phyloP scores from a whole-genome alignment of 1,139 yeast genomes.

The Kurtzmaniella natalensis region DNA sequence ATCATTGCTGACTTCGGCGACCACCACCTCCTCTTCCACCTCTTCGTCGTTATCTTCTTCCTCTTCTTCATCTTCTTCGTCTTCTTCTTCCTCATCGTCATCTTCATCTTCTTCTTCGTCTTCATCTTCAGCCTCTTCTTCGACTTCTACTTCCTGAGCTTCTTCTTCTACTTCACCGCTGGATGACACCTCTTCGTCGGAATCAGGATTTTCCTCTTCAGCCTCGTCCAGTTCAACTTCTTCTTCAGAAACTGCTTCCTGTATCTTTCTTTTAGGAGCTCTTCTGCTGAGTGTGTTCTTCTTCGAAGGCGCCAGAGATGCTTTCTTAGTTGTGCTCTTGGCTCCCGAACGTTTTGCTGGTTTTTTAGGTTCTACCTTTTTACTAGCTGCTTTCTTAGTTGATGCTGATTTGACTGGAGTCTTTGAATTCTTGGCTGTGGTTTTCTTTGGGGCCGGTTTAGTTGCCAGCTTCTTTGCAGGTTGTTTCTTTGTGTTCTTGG shows the following conservation, averaged over 20 bases:
- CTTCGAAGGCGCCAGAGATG: not conserved
- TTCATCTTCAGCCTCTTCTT: constrained; percentile 6
- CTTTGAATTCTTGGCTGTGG: not conserved
- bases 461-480: not conserved
- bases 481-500: not conserved
- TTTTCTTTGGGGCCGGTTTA: not conserved
- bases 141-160: too few species aligned
- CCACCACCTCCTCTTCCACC: constrained; percentile 1
- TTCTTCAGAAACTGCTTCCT: too few species aligned
- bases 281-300: too few species aligned
- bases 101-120: constrained; percentile 7
- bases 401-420: constrained; percentile 3
- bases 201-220: not conserved
- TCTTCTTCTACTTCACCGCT: not conserved
- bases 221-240: not conserved
- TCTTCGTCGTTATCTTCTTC: constrained; percentile 10
- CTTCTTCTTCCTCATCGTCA: constrained; percentile 9
- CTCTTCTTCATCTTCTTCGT: constrained; percentile 5
- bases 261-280: too few species aligned
- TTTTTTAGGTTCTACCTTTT: constrained; percentile 3
- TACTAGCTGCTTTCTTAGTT: too few species aligned
- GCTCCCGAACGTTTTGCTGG: not conserved
- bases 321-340: too few species aligned
- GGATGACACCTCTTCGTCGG: not conserved
- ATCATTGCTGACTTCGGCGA: too few species aligned